phyloP scores from a whole-genome alignment of 805 yeast species.

The Helenozyma rhizophorensis region DNA sequence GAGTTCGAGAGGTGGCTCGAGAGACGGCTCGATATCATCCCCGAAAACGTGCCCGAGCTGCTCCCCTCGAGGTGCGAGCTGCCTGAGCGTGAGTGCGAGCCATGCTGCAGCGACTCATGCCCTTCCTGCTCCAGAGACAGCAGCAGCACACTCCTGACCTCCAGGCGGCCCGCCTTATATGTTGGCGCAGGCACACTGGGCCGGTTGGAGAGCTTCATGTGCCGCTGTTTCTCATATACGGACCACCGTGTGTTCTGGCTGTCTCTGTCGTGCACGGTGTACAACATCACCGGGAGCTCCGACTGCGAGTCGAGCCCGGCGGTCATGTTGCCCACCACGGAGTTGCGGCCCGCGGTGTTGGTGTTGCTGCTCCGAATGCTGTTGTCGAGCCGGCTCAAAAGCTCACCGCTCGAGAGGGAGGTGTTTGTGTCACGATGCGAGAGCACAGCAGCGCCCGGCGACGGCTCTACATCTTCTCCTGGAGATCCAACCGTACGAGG shows the following conservation, averaged over 20 bases:
- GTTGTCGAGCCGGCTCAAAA: conserved; percentile 9
- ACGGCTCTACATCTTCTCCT: conserved; percentile 1
- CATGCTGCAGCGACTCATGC: too few species aligned
- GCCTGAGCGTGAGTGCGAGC: too few species aligned
- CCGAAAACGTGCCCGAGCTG: not conserved
- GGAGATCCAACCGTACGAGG: not conserved
- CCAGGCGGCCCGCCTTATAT: not conserved
- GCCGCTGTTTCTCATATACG: conserved; percentile 4
- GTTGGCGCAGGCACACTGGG: conserved; percentile 1
- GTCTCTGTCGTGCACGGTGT: conserved; percentile 25
- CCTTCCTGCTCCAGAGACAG: too few species aligned
- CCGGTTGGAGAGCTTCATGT: too few species aligned
- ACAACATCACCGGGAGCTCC: conserved; percentile 26
- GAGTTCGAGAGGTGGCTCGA: too few species aligned
- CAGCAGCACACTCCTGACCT: too few species aligned
- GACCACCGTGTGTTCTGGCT: conserved; percentile 5
- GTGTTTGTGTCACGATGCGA: not conserved
- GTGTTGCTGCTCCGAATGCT: not conserved
- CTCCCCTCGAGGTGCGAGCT: not conserved
- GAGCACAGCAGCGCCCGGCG: not conserved
- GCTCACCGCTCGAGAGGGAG: conserved; percentile 20
- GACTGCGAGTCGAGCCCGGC: conserved; percentile 26
- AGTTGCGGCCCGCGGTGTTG: conserved; percentile 3
- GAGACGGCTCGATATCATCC: too few species aligned
- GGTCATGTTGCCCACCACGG: conserved; percentile 13